Evolutionary conservation across 257 asterid species (phyloP), one percentile per base, ranked within the genome.

Genomic region (Verbena officinalis): DNA sequence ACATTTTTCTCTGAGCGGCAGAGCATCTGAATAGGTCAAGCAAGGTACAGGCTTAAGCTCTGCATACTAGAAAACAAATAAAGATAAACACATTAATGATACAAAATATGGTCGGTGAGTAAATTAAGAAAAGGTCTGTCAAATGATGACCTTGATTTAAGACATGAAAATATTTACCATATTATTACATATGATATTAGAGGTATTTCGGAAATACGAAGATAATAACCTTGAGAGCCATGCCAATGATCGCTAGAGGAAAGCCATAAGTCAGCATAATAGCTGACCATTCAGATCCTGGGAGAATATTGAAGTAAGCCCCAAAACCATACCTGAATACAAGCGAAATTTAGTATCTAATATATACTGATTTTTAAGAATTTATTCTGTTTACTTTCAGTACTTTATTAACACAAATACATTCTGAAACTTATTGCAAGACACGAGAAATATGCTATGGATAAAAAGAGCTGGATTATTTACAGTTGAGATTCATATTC

Each of bases 281-380:
- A 0, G 99, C 99, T 12, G 99, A 94, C 99, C 97, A 90, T 76
- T 90, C 99, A 31, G 99, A 90, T 65, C 97, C 99, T 6, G 99
- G 99, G 65, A 90, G 95, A 71, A 94, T 79, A 67, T 86, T 90
- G 79, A 94, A 94, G 81, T 94, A 94, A 59, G 97, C 99, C 56
- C 96, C 96, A 68, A 94, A 94, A 42, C 99, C 99, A 65, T 94
- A 94, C 76, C 99, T 94, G 80, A 43, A 33, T 3, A 60, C 10
- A 43, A 50, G 76, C 38, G 31, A 69, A 52, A 59, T 21, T 19
- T 40, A 43, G 17, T 49, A 30, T 33, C 9, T 5, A 9, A 2
- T 39, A 12, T 39, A 1, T 39, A 8, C 9, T 13, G n/a, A n/a
- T 39, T 12, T 39, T 9, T 3, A 39, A 6, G 15, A 42, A 12